Base-by-base conservation (phyloP, 148 eudicot species). In the Diospyros lotus region DNA sequence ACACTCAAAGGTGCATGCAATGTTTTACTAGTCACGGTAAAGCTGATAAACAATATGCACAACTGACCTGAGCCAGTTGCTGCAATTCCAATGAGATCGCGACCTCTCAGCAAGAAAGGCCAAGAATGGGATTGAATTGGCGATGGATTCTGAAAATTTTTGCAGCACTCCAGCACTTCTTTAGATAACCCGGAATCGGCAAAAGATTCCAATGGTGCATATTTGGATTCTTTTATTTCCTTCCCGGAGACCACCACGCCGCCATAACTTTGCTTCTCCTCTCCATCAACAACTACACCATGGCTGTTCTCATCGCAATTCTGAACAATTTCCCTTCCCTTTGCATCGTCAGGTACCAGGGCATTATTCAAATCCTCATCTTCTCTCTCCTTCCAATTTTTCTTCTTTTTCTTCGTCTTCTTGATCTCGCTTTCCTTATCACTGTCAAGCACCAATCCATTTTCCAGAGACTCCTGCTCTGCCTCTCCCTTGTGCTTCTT, bases 91-190 rank as follows among this genome's bases (percentile, higher is more conserved):
- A 95, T 91, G 71, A 95, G 87, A 84, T 93, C 99, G 2, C 97
- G 88, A 6, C 88, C 85, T 45, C 88, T 83, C 77, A 95, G 84
- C 39, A 95, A 76, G 73, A 90, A 95, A 62, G 94, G 96, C 99
- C 99, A 95, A 39, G 99, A 86, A 85, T 92, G 91, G 51, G 99
- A 76, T 48, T 95, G 99, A 87, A 95, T 95, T 0, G 99, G 99
- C 9, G 99, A 95, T 1, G 97, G 99, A 76, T 86, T 95, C 14
- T 83, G 82, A 28, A 95, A 95, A 77, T 64, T 85, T 68, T 89
- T 86, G 73, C 99, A 78, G 43, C 76, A 78, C 44, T 87, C 86
- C 79, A 95, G 71, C 58, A 95, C 93, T 45, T 92, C 86, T 4
- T 78, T 78, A 0, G 94, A 80, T 58, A 95, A 82, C 66, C 84